Percentiles rank a stretch among this genome's conserved stretches.
phyloP scores from a whole-genome alignment of 2,329 filamentous ascomycete species.

The Cercospora zeae-maydis region DNA sequence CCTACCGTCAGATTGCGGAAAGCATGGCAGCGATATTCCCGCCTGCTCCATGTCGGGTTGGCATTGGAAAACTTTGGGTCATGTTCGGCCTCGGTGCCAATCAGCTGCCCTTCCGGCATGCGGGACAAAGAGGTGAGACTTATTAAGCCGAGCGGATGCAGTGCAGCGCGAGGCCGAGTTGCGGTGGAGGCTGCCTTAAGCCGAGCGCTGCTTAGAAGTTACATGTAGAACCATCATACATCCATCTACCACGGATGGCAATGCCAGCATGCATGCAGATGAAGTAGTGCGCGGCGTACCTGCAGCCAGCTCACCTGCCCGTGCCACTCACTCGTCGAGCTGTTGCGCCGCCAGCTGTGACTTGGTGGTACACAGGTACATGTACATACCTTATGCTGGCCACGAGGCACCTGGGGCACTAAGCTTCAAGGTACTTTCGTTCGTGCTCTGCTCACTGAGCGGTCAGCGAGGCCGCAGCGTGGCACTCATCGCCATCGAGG shows the following conservation, averaged over 20 bases:
- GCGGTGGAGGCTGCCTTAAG: neutral
- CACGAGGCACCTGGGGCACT: neutral
- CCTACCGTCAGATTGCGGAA: no score
- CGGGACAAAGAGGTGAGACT: neutral
- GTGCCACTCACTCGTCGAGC: neutral
- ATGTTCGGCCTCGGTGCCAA: conserved; percentile 1
- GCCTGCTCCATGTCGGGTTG: neutral
- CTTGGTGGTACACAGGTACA: neutral
- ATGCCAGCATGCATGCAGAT: neutral
- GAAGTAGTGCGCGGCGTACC: conserved; percentile 3
- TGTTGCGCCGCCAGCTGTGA: neutral
- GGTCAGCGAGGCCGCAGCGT: neutral
- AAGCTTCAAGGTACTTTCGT: no score
- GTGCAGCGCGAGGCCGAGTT: neutral
- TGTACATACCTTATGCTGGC: neutral
- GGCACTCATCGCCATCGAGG: neutral
- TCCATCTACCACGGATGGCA: no score
- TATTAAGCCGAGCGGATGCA: conserved; percentile 2
- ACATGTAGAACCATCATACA: no score
- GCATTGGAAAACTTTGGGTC: neutral
- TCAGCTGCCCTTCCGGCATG: neutral
- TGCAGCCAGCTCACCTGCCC: conserved; percentile 3
- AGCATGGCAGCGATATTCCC: neutral
- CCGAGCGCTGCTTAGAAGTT: conserved; percentile 3
- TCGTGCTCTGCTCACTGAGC: neutral